Evolutionary conservation across 139 green algal species (phyloP).

Genomic region (Astrephomene gubernaculifera): DNA sequence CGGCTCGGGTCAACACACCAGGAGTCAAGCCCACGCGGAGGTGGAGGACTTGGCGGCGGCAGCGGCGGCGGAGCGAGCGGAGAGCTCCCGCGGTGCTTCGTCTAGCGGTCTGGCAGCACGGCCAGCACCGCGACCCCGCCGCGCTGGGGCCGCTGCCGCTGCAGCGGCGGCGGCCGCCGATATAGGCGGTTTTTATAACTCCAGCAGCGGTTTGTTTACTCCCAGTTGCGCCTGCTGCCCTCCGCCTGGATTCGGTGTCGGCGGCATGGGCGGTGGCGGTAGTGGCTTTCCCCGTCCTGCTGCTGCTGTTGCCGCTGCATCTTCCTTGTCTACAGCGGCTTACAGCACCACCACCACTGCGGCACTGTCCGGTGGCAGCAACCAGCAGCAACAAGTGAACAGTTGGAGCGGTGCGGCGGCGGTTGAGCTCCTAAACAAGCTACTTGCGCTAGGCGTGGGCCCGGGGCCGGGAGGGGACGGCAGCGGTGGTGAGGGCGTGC

Average conservation of each 20-base stretch:
- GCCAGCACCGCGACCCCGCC: background rate
- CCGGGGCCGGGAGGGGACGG: background rate
- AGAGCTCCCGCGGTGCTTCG: constrained; percentile 7
- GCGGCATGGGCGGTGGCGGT: background rate
- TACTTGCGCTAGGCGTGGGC: constrained; percentile 20
- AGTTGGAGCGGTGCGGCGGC: constrained; percentile 25
- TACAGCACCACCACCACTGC: too few relatives aligned
- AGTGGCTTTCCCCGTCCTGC: too few relatives aligned
- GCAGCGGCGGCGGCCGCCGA: background rate
- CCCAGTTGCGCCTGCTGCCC: constrained; percentile 21
- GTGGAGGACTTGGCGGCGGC: background rate
- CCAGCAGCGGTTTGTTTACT: too few relatives aligned
- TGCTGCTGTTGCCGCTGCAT: too few relatives aligned
- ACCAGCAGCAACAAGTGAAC: too few relatives aligned
- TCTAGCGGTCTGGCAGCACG: constrained; percentile 13
- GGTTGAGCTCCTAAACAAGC: constrained; percentile 23
- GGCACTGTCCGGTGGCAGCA: too few relatives aligned
- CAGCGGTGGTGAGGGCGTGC: background rate
- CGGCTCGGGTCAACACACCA: too few relatives aligned
- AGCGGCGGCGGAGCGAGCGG: constrained; percentile 22
- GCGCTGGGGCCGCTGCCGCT: background rate
- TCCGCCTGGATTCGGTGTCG: background rate
- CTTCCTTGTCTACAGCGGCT: too few relatives aligned
- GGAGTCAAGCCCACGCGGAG: too few relatives aligned
- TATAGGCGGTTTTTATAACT: too few relatives aligned